Evolutionary conservation across 1,284 basidiomycete genomes (phyloP).

Genomic region (Sparassis latifolia): DNA sequence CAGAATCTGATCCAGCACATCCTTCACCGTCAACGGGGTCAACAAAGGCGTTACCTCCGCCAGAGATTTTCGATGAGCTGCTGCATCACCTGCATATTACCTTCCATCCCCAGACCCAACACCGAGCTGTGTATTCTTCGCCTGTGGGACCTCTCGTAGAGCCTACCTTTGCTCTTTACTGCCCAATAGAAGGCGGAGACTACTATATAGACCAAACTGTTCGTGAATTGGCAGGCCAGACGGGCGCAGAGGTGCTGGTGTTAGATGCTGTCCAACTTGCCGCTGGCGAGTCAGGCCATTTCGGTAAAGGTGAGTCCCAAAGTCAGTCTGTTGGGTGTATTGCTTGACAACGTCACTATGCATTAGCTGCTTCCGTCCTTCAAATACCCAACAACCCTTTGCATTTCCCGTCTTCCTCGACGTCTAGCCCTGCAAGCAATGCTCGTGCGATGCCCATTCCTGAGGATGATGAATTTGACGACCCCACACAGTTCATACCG

Average conservation of each 20-base stretch:
- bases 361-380: constrained; percentile 54
- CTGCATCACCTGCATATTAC: constrained; percentile 68
- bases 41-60: constrained; percentile 36
- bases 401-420: constrained; percentile 45
- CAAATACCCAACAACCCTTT: constrained; percentile 66
- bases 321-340: constrained; percentile 1
- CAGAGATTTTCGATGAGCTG: constrained; percentile 62
- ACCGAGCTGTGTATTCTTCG: constrained; percentile 56
- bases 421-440: constrained; percentile 20
- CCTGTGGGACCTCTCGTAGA: constrained; percentile 49
- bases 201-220: constrained; percentile 76
- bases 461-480: constrained; percentile 45
- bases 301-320: constrained; percentile 54
- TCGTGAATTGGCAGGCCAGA: constrained; percentile 62
- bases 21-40: constrained; percentile 13
- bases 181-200: constrained; percentile 81
- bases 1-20: constrained; percentile 30
- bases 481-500: constrained; percentile 24
- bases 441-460: constrained; percentile 18
- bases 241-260: constrained; percentile 73
- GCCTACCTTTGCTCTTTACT: constrained; percentile 75
- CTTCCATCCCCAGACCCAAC: constrained; percentile 74
- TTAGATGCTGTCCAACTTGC: constrained; percentile 77
- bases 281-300: constrained; percentile 73
- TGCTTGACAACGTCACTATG: too few relatives aligned